Percentiles rank a stretch among this genome's conserved stretches.
Conservation (phyloP, 129 eudicot species). For the Flaveria bidentis region DNA sequence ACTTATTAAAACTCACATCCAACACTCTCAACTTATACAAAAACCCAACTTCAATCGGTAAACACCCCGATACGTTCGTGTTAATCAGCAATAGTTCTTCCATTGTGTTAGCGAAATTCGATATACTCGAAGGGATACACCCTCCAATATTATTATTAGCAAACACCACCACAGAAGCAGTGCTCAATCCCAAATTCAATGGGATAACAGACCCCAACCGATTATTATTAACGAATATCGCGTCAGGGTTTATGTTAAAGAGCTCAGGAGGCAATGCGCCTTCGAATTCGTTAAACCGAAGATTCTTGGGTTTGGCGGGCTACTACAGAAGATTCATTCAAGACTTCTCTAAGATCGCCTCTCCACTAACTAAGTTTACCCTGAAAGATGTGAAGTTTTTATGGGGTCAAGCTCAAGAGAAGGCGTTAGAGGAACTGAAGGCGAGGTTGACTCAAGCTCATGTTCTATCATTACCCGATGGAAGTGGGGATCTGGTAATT, state of each 20-base stretch:
- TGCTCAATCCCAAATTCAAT: slow-evolving; percentile 44
- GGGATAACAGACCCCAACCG: slow-evolving; percentile 58
- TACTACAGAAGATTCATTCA: too few relatives aligned
- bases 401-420: too few relatives aligned
- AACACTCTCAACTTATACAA: slow-evolving; percentile 61
- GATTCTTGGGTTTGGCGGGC: too few relatives aligned
- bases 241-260: slow-evolving; percentile 54
- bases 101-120: slow-evolving; percentile 56
- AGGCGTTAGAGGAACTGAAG: too few relatives aligned
- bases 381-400: too few relatives aligned
- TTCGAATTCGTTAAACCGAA: slow-evolving; percentile 61
- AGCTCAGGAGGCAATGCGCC: slow-evolving; percentile 63
- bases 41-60: slow-evolving; percentile 64
- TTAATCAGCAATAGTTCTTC: slow-evolving; percentile 65
- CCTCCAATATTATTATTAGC: slow-evolving; percentile 47
- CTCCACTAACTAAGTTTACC: too few relatives aligned
- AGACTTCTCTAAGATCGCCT: too few relatives aligned
- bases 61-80: slow-evolving; percentile 72
- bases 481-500: too few relatives aligned
- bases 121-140: slow-evolving; percentile 57
- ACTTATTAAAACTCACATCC: slow-evolving; percentile 63
- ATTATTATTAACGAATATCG: slow-evolving; percentile 70
- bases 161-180: slow-evolving; percentile 72
- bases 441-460: too few relatives aligned
- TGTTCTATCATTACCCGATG: too few relatives aligned